phyloP scores from a whole-genome alignment of 331 rosid species.

The Acacia concinna region DNA sequence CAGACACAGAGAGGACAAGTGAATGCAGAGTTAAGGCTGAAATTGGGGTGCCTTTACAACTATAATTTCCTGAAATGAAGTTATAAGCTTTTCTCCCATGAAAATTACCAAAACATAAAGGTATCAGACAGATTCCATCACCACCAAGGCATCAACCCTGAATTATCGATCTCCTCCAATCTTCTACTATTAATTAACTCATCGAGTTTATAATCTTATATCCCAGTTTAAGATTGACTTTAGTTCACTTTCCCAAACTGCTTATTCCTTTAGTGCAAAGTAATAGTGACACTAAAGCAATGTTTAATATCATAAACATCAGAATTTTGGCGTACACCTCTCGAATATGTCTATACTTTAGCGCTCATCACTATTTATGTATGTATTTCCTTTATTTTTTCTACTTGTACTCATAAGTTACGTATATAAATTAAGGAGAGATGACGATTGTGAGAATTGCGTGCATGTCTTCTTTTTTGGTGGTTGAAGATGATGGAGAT shows the following conservation, averaged over 20 bases:
- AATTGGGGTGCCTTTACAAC: conserved; percentile 48
- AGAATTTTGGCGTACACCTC: too few relatives aligned
- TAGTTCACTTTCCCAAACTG: not conserved
- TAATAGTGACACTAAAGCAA: not conserved
- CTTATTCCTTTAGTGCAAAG: not conserved
- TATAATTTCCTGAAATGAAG: conserved; percentile 28
- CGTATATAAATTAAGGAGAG: not conserved
- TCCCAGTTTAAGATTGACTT: not conserved
- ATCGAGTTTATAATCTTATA: not conserved
- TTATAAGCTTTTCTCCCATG: conserved; percentile 42
- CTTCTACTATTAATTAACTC: conserved; percentile 23
- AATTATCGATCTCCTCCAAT: conserved; percentile 20
- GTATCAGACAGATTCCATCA: conserved; percentile 59
- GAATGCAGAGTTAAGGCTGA: conserved; percentile 49
- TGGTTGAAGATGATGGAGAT: not conserved
- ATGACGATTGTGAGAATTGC: not conserved
- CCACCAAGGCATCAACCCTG: conserved; percentile 23
- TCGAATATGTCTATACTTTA: too few relatives aligned
- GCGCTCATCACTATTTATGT: not conserved
- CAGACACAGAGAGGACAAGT: conserved; percentile 21
- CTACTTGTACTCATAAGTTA: not conserved
- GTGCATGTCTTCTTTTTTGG: not conserved
- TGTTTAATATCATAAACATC: not conserved
- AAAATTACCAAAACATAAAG: conserved; percentile 42
- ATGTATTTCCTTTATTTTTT: not conserved